phyloP scores from a whole-genome alignment of 1,139 yeast species.

The Geotrichum siamense region DNA sequence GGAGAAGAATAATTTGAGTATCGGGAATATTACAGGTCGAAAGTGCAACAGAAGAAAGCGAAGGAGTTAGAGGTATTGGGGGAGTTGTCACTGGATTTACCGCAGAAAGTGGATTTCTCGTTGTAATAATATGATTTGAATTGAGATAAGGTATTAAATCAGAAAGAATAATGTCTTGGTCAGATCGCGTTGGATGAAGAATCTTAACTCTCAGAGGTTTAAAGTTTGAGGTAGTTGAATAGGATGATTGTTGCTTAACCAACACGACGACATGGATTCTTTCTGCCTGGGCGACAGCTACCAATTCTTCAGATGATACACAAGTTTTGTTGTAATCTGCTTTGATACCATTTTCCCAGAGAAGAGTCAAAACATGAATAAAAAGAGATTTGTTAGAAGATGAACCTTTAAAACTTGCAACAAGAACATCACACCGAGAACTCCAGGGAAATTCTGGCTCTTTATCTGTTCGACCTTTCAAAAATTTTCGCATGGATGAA shows the following conservation, averaged over 20 bases:
- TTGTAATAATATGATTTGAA: slow-evolving; percentile 38
- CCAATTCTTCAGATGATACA: slow-evolving; percentile 57
- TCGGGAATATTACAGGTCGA: background rate
- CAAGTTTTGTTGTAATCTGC: slow-evolving; percentile 57
- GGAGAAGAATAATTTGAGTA: slow-evolving; percentile 28
- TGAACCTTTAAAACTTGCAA: slow-evolving; percentile 53
- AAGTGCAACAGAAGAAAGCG: background rate
- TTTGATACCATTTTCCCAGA: slow-evolving; percentile 67
- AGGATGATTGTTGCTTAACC: slow-evolving; percentile 51
- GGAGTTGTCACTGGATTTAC: background rate
- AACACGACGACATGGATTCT: slow-evolving; percentile 70
- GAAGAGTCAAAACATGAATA: slow-evolving; percentile 48
- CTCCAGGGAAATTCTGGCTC: slow-evolving; percentile 20
- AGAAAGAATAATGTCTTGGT: slow-evolving; percentile 61
- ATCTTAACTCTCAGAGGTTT: slow-evolving; percentile 72
- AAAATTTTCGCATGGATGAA: slow-evolving; percentile 19
- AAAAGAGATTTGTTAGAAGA: slow-evolving; percentile 46
- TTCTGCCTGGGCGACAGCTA: slow-evolving; percentile 55
- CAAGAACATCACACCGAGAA: slow-evolving; percentile 68
- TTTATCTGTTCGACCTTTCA: slow-evolving; percentile 17
- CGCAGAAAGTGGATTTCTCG: slow-evolving; percentile 13
- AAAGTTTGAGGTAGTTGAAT: slow-evolving; percentile 40
- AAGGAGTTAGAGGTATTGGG: background rate
- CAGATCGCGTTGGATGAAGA: slow-evolving; percentile 46
- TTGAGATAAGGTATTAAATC: slow-evolving; percentile 51